Evolutionary conservation across 2,329 filamentous ascomycete genomes (phyloP), one percentile per base, ranked within the genome.

Genomic region (Aureobasidium uvarum): DNA sequence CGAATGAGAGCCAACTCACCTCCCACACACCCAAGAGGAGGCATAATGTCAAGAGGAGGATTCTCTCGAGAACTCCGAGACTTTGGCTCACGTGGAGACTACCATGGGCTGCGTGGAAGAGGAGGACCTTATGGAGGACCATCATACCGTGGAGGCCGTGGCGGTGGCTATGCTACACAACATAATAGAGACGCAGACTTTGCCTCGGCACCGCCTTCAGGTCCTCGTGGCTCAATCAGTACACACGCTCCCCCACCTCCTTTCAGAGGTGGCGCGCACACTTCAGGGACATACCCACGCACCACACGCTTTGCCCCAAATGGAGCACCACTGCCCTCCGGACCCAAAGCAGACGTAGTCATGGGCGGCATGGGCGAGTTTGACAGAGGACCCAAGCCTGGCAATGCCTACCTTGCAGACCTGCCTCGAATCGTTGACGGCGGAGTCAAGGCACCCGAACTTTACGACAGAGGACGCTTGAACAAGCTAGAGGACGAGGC

Each of bases 401-500:
- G 51, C 8, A 66, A 77, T 58, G 72, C 74, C 28, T 72, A 75
- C 31, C 74, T 83, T 20, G 71, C 77, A 8, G 78, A 80, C 52
- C 65, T 83, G 2, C 78, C 81, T 1, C 76, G 76, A 64, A 73
- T 79, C 33, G 71, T 81, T 18, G 77, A 78, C 2, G 80, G 80
- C 20, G 81, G 81, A 2, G 68, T 72, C 62, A 78, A 76, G 66
- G 74, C 76, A 28, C 77, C 78, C 18, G 77, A 80, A 23, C 58
- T 79, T 7, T 74, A 77, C 64, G 79, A 82, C 65, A 75, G 73
- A 67, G 76, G 75, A 51, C 78, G 78, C 66, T 72, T 82, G 10
- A 68, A 74, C 55, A 80, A 78, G 70, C 69, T 83, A 14, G 79
- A 82, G 66, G 78, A 82, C 11, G 80, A 83, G 56, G 76, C 79